Evolutionary conservation across 2,329 filamentous ascomycete species (phyloP).

Genomic region (Pseudocercospora ulei): DNA sequence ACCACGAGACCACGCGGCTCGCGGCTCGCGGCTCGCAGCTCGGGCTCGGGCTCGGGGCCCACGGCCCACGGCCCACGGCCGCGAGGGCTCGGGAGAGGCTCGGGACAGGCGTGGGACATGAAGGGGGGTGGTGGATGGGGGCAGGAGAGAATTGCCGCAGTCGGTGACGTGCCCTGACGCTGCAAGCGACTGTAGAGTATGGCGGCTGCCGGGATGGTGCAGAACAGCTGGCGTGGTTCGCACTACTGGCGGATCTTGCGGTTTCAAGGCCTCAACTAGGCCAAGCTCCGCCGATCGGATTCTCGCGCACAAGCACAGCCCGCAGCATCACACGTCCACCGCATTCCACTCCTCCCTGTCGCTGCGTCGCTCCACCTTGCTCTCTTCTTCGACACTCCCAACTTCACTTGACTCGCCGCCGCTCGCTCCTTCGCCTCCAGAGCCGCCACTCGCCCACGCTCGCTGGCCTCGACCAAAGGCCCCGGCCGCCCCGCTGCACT

Average conservation of each 20-base stretch:
- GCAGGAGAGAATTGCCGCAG: no score
- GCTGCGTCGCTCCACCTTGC: slow-evolving; percentile 4
- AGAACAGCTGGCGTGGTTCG: no score
- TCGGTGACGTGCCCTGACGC: no score
- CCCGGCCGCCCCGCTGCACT: slow-evolving; percentile 5
- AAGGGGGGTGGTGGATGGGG: no score
- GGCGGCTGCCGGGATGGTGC: no score
- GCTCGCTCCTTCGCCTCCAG: slow-evolving; percentile 6
- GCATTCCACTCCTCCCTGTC: not conserved
- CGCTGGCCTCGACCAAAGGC: slow-evolving; percentile 9
- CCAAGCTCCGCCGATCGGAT: no score
- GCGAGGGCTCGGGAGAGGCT: no score
- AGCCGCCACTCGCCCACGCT: slow-evolving; percentile 3
- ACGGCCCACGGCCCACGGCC: not conserved
- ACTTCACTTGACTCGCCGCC: slow-evolving; percentile 10
- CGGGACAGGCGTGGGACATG: no score
- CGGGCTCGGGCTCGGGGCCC: slow-evolving; percentile 1
- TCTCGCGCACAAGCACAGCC: not conserved
- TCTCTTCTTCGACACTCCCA: slow-evolving; percentile 11
- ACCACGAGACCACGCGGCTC: slow-evolving; percentile 3
- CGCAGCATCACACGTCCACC: slow-evolving; percentile 2
- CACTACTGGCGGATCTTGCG: no score
- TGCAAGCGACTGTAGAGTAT: no score
- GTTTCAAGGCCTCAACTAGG: no score
- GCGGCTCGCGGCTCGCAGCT: slow-evolving; percentile 1